Evolutionary conservation across 2,329 filamentous ascomycete genomes (phyloP).

Genomic region (Aspergillus tanneri): DNA sequence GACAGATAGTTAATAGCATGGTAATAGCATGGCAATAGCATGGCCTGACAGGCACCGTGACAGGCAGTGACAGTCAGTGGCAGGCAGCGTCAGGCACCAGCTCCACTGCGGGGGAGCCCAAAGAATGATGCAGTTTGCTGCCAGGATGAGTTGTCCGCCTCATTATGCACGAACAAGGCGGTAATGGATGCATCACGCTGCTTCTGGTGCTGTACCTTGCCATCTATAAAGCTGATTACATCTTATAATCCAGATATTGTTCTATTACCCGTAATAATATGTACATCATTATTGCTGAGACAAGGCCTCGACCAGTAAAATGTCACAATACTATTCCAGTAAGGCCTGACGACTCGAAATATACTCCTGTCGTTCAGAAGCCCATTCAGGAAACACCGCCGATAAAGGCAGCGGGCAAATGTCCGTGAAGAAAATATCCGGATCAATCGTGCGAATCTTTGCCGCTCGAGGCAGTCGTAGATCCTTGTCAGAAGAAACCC

Average conservation of each 20-base stretch:
- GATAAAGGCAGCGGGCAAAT: conserved; percentile 17
- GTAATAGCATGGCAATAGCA: conserved; percentile 1
- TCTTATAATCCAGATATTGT: neutral
- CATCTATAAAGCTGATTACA: neutral
- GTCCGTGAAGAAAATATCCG: conserved; percentile 25
- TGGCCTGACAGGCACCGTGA: neutral
- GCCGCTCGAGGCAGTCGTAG: conserved; percentile 27
- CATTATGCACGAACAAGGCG: conserved; percentile 6
- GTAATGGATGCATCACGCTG: neutral
- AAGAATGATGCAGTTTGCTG: conserved; percentile 14
- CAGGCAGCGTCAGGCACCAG: conserved; percentile 21
- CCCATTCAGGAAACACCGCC: conserved; percentile 19
- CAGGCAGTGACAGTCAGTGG: conserved; percentile 3
- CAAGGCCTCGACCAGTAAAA: too few relatives aligned
- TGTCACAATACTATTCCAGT: too few relatives aligned
- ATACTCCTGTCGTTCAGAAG: conserved; percentile 18
- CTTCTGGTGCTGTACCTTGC: neutral
- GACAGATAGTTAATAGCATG: neutral
- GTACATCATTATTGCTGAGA: too few relatives aligned
- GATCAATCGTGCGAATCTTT: conserved; percentile 37
- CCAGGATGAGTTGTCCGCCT: conserved; percentile 18
- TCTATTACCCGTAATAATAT: too few relatives aligned
- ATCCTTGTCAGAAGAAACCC: too few relatives aligned
- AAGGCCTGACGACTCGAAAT: conserved; percentile 16
- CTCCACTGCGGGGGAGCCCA: conserved; percentile 27